phyloP scores from a whole-genome alignment of 73 alveolate genomes.

The Paraurostyla sp. region DNA sequence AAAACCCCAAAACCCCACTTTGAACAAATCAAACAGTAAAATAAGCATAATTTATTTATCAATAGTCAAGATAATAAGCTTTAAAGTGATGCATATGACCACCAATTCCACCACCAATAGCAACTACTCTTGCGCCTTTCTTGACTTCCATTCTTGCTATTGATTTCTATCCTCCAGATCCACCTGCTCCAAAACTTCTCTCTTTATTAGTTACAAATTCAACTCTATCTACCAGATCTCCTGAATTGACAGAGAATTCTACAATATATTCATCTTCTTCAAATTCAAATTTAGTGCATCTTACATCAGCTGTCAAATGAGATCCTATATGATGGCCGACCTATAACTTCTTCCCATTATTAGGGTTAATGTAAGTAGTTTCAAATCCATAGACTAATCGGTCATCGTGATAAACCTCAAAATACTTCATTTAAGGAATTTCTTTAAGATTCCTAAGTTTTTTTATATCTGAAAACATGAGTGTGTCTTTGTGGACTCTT shows the following conservation, averaged over 20 bases:
- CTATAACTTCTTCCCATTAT: background rate
- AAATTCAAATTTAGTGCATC: slow-evolving; percentile 10
- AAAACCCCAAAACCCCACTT: too few relatives aligned
- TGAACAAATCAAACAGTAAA: too few relatives aligned
- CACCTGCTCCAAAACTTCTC: slow-evolving; percentile 36
- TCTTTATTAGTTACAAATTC: background rate
- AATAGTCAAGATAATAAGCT: background rate
- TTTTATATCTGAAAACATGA: background rate
- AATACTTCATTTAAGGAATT: background rate
- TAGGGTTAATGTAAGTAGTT: background rate
- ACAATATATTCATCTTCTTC: slow-evolving; percentile 37
- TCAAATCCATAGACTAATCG: slow-evolving; percentile 45
- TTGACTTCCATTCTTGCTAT: background rate
- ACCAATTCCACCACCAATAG: slow-evolving; percentile 55
- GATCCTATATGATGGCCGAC: slow-evolving; percentile 66
- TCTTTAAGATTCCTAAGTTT: background rate
- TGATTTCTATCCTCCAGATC: slow-evolving; percentile 5
- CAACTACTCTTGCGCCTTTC: slow-evolving; percentile 44
- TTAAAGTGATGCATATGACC: slow-evolving; percentile 53
- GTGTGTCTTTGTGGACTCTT: slow-evolving; percentile 34
- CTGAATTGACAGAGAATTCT: background rate
- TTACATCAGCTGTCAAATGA: slow-evolving; percentile 47
- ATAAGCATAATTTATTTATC: too few relatives aligned
- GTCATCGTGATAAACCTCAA: slow-evolving; percentile 51
- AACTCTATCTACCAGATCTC: slow-evolving; percentile 38